Evolutionary conservation across 495 filamentous ascomycete genomes (phyloP).

Genomic region (Eremomyces bilateralis): DNA sequence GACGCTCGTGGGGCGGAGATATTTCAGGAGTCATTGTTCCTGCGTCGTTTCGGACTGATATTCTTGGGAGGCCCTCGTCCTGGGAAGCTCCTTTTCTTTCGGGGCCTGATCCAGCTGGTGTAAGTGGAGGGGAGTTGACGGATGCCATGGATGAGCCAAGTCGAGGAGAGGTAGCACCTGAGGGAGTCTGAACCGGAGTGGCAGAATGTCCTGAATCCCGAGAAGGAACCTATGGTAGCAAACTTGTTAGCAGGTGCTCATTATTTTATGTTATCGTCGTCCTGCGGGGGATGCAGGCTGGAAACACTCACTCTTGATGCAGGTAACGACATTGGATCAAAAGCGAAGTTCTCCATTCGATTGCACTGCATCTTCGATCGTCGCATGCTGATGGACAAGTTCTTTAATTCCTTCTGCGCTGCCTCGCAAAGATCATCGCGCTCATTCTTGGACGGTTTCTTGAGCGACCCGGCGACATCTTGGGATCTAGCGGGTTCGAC

Average conservation of each 20-base stretch:
- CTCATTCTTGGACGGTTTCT: conserved; percentile 16
- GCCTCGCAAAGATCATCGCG: conserved; percentile 23
- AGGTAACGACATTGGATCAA: conserved; percentile 75
- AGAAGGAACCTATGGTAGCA: no score
- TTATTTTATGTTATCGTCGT: no score
- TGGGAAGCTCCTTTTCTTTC: conserved; percentile 1
- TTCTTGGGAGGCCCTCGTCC: conserved; percentile 6
- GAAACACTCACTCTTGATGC: conserved; percentile 65
- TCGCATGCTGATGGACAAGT: conserved; percentile 48
- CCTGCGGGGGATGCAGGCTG: no score
- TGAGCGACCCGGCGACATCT: conserved; percentile 17
- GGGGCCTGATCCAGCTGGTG: conserved; percentile 37
- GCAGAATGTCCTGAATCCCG: no score
- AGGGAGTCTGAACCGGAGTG: no score
- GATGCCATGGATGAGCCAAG: conserved; percentile 33
- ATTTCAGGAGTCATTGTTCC: conserved; percentile 8
- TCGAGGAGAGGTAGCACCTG: no score
- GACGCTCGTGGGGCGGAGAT: conserved; percentile 26
- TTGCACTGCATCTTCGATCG: conserved; percentile 54
- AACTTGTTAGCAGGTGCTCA: no score
- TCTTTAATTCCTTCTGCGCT: conserved; percentile 43
- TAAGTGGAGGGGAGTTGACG: conserved; percentile 76
- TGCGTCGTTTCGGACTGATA: conserved; percentile 17
- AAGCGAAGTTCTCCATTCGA: conserved; percentile 65
- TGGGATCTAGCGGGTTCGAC: conserved; percentile 36